Conservation (phyloP, 2,329 filamentous ascomycete species). For the Colletotrichum tofieldiae region DNA sequence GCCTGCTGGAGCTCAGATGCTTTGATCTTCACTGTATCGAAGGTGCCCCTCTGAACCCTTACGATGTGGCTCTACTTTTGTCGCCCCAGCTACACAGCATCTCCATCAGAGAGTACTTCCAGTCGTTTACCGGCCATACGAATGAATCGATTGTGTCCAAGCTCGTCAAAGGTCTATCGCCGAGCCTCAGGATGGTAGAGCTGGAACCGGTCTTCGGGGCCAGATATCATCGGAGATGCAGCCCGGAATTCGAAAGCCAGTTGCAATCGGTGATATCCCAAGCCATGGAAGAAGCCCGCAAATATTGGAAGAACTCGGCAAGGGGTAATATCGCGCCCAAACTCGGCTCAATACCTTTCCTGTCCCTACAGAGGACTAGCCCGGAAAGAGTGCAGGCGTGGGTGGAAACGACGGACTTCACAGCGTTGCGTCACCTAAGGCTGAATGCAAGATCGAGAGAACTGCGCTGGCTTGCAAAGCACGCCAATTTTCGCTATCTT, state of each 20-base stretch:
- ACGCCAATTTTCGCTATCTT: constrained; percentile 6
- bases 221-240: constrained; percentile 8
- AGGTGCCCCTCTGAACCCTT: background rate
- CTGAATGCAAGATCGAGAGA: constrained; percentile 7
- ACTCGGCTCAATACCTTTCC: constrained; percentile 2
- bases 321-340: background rate
- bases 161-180: constrained; percentile 15
- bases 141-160: constrained; percentile 1
- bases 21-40: constrained; percentile 3
- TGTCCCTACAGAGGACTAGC: constrained; percentile 3
- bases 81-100: constrained; percentile 12
- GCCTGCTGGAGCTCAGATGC: constrained; percentile 9
- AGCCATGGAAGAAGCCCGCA: background rate
- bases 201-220: constrained; percentile 14
- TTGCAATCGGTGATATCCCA: constrained; percentile 9
- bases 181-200: constrained; percentile 6
- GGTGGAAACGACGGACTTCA: constrained; percentile 6
- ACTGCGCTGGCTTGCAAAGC: constrained; percentile 5
- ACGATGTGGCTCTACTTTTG: constrained; percentile 7
- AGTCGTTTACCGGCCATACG: constrained; percentile 6
- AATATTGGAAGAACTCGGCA: background rate
- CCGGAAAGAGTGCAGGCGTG: constrained; percentile 9
- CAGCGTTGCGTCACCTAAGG: constrained; percentile 16
- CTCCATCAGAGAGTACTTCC: constrained; percentile 24
- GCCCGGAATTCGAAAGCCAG: constrained; percentile 10